These are phyloP conservation scores for Saitozyma podzolica DNA, from an alignment of 768 basidiomycete genomes.

Conservation along the genomic window DNA sequence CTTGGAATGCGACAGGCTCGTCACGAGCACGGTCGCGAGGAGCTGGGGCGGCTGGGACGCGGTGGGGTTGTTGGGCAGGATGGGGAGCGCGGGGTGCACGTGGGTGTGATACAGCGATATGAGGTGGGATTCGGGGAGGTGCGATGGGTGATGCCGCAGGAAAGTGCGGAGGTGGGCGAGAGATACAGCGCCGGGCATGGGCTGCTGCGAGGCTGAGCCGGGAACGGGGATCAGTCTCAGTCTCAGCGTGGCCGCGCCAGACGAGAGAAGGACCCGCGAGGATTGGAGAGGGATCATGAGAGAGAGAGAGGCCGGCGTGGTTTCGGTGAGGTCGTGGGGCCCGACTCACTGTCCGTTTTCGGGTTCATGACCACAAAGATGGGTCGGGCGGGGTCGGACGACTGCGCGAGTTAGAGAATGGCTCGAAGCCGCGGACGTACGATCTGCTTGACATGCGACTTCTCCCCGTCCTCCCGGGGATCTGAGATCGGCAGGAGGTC, in stretches of 20 bases:
- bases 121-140: constrained; percentile 17
- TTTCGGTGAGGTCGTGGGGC: too few species aligned
- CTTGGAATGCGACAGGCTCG: constrained; percentile 17
- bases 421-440: constrained; percentile 11
- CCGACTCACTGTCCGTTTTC: constrained; percentile 14
- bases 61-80: constrained; percentile 18
- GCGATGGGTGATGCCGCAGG: constrained; percentile 13
- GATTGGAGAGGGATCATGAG: too few species aligned
- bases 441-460: constrained; percentile 19
- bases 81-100: constrained; percentile 24
- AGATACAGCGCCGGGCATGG: constrained; percentile 5
- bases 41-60: constrained; percentile 17
- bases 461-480: constrained; percentile 12
- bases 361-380: constrained; percentile 30
- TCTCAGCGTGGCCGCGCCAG: neutral
- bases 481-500: constrained; percentile 25
- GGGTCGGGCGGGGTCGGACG: constrained; percentile 20
- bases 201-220: neutral
- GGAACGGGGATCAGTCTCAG: neutral
- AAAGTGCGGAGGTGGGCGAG: constrained; percentile 20
- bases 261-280: too few species aligned
- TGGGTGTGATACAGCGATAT: constrained; percentile 10
- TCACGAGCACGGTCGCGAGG: constrained; percentile 15
- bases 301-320: neutral
- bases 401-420: neutral